Evolutionary conservation across 2,329 filamentous ascomycete genomes (phyloP), one percentile per base, ranked within the genome.

Genomic region (Stagonosporopsis tanaceti): DNA sequence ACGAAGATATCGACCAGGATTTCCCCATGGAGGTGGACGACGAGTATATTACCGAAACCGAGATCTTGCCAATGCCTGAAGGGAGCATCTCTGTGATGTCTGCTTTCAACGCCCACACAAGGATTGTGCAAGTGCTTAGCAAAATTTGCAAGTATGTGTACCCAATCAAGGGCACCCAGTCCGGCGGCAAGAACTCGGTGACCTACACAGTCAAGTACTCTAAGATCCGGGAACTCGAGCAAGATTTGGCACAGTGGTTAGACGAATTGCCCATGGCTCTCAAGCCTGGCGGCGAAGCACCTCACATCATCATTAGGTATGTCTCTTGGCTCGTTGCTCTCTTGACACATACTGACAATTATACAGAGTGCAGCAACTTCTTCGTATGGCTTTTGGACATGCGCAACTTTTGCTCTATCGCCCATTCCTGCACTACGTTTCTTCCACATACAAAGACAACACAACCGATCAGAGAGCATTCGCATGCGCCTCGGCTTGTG

Each of bases 361-460:
- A 4, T 47, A 4, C 58, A 85, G 85, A 51, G 79, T 84, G n/a
- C 90, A 92, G 59, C 91, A 93, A 61, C 80, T 93, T 24, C 80
- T 95, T 20, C 84, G 91, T 34, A 89, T 95, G 75, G 86, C 88
- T n/a, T 94, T 91, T 71, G 90, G 89, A 2, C 90, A 94, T 68
- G 89, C 93, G 5, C 91, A 94, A 70, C 88, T 95, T 74, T 87
- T 95, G 69, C 79, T 95, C 2, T 95, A 95, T 69, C 83, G 92
- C 17, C 92, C 92, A 0, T 95, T 95, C 72, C 78, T 95, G 12
- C 92, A 95, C 72, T 95, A 94, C 65, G 87, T 92, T 15, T 92
- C 91, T 7, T 87, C 87, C 40, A 72, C 78, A 20, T 78, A 78
- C 62, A 76, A 76, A 53, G 78, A 78, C 7, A 80, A 80, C 44